Evolutionary conservation across 2,329 filamentous ascomycete genomes (phyloP), one percentile per base, ranked within the genome.

Genomic region (Penicillium glabrum): DNA sequence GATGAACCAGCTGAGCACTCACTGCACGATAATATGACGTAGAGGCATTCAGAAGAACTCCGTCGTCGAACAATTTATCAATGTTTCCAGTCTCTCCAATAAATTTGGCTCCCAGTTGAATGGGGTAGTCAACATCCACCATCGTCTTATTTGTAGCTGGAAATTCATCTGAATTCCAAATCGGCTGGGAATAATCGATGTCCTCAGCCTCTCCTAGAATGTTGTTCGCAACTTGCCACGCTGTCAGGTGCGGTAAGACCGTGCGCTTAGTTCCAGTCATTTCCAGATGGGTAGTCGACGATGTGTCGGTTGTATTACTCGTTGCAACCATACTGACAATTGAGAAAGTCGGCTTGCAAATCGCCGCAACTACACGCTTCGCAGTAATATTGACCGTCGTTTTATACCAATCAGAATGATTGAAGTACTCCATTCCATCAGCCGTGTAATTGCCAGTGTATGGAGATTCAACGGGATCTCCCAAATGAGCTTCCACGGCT

Each of bases 1-100:
- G 33, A 23, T 58, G 51, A 33, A 60, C 29, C 3, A 60, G 27
- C 41, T 51, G 52, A 6, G 58, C 55, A 31, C 51, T 43, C 16
- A 56, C 39, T n/a, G 54, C 52, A 7, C 52, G 51, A 24, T 58
- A 58, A 16, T 47, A 60, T 5, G 45, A 16, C 5, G 50, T 51
- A 8, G 39, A 49, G 1, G 52, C 26, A 7, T 35, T 26, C 16
- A 45, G 16, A 10, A 60, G 48, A 1, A 39, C n/a, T 13, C 24
- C 48, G 4, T 39, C 45, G 4, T 48, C 24, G 39, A 53, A 53
- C 8, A 60, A 23, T 1, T 21, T 37, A 14, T 48, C 29, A 16
- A 50, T 4, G 2, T 31, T 54, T 3, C 21, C 8, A 16, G 29
- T 47, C n/a, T 26, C 31, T 7, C 46, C 48, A 1, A 26, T 26